Conservation (phyloP, 2,329 filamentous ascomycete species). For the Xylaria sp. region DNA sequence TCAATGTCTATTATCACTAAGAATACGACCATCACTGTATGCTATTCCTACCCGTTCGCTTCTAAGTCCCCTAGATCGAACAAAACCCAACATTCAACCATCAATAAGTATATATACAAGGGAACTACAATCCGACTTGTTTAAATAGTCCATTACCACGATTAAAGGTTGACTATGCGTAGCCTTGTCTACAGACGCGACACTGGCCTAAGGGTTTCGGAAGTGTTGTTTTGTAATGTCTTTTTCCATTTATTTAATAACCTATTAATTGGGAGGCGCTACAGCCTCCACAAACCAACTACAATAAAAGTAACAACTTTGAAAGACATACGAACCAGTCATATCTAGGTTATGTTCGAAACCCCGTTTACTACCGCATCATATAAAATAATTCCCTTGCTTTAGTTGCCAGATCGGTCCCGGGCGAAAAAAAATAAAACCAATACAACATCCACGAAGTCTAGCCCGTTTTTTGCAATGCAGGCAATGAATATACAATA, state of each 20-base stretch:
- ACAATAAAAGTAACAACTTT: constrained; percentile 44
- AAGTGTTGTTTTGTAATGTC: background rate
- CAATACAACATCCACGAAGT: constrained; percentile 39
- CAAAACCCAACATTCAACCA: too few species aligned
- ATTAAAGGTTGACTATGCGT: background rate
- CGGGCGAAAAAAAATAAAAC: constrained; percentile 19
- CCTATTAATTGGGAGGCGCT: constrained; percentile 46
- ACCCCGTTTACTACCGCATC: constrained; percentile 20
- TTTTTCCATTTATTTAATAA: constrained; percentile 46
- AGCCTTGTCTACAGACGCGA: background rate
- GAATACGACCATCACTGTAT: too few species aligned
- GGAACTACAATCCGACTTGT: too few species aligned
- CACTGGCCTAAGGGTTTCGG: background rate
- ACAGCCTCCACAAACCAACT: constrained; percentile 25
- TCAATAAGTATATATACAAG: too few species aligned
- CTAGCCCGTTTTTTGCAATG: constrained; percentile 36
- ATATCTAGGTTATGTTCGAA: constrained; percentile 46
- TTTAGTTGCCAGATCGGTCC: constrained; percentile 29
- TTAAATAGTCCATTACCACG: background rate
- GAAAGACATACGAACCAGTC: constrained; percentile 63
- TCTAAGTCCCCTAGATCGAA: background rate
- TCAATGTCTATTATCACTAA: too few species aligned
- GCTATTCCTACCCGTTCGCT: background rate
- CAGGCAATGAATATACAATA: constrained; percentile 33
- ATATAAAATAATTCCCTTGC: constrained; percentile 20